These are phyloP conservation scores for Pseudoturritis turrita DNA, from an alignment of 345 rosid species.

Conservation along the genomic window DNA sequence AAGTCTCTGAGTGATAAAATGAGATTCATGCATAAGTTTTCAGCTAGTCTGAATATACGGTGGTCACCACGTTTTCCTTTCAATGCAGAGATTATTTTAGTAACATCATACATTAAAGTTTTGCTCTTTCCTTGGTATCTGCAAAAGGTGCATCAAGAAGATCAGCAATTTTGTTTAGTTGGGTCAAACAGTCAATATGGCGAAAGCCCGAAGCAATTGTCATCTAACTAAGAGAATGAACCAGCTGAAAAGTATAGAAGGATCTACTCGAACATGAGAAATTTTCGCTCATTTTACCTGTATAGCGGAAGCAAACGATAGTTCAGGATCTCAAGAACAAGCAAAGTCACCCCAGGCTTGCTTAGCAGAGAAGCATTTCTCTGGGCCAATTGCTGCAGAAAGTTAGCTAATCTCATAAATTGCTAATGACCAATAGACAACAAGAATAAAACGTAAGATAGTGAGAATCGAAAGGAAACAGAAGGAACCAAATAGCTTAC, in stretches of 20 bases:
- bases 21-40: constrained; percentile 90
- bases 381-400: constrained; percentile 84
- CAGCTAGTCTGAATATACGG: constrained; percentile 87
- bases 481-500: constrained; percentile 45
- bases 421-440: neutral
- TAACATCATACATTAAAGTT: constrained; percentile 87
- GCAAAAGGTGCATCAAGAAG: constrained; percentile 25
- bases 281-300: constrained; percentile 44
- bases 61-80: constrained; percentile 98
- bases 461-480: neutral
- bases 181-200: constrained; percentile 1
- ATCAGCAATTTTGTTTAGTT: constrained; percentile 1
- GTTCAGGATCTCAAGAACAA: constrained; percentile 90
- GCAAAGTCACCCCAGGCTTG: constrained; percentile 89
- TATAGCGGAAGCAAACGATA: constrained; percentile 94
- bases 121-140: constrained; percentile 96
- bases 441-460: neutral
- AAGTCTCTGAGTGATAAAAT: constrained; percentile 89
- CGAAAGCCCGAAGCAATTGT: neutral
- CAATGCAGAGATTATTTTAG: constrained; percentile 85
- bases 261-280: constrained; percentile 4
- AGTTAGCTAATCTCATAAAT: constrained; percentile 20
- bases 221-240: neutral
- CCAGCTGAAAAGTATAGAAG: constrained; percentile 1
- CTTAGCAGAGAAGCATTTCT: constrained; percentile 73